A percentile compares a stretch with the other conserved stretches of the same genome.
These are phyloP conservation scores for Diaporthe sp. DNA, from an alignment of 2,329 filamentous ascomycete genomes.

Conservation along the genomic window DNA sequence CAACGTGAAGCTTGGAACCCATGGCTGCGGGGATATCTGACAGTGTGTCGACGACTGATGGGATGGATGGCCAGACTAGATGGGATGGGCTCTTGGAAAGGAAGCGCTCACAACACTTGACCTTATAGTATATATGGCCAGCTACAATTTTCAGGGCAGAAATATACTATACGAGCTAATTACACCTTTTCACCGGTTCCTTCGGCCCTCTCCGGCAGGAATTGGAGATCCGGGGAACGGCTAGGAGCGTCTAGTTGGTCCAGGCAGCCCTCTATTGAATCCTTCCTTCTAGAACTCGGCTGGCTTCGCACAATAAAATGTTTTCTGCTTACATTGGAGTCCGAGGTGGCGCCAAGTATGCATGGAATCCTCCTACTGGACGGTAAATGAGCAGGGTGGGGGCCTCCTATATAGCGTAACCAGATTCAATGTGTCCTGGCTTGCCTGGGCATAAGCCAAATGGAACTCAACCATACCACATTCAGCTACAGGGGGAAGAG, in stretches of 20 bases:
- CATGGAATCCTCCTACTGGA: background rate
- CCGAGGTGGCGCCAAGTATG: constrained; percentile 10
- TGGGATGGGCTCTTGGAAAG: background rate
- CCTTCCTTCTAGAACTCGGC: constrained; percentile 6
- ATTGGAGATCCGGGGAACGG: constrained; percentile 24
- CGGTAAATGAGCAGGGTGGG: background rate
- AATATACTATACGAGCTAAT: background rate
- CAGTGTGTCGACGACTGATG: background rate
- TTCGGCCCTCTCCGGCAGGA: constrained; percentile 14
- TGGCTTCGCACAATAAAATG: constrained; percentile 10
- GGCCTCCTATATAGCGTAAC: background rate
- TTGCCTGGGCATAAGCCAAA: constrained; percentile 26
- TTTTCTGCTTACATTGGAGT: constrained; percentile 1
- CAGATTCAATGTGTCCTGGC: background rate
- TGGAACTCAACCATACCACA: constrained; percentile 14
- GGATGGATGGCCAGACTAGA: background rate
- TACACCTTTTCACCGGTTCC: background rate
- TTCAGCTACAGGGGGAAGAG: background rate
- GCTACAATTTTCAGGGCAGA: background rate
- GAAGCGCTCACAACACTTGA: background rate
- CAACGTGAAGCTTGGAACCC: constrained; percentile 17
- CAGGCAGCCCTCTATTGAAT: constrained; percentile 26
- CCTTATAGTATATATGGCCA: background rate
- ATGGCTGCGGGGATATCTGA: background rate
- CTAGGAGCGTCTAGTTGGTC: background rate